phyloP scores from a whole-genome alignment of 129 eudicot genomes.

The Saposhnikovia divaricata region DNA sequence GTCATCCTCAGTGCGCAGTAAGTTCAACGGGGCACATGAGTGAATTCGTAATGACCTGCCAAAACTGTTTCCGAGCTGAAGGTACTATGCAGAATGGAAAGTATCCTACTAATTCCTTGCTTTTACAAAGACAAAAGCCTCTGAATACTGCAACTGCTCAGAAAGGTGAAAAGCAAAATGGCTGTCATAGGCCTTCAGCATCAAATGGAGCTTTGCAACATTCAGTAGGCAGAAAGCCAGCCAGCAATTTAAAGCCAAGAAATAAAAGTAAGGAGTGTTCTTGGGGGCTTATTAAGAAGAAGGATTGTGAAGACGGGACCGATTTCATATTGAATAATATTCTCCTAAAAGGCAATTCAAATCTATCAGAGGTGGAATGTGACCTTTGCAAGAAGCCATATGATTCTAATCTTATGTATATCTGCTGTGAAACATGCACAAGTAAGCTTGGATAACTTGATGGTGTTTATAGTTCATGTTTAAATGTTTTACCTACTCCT shows the following conservation, averaged over 20 bases:
- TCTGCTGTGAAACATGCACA: constrained; percentile 57
- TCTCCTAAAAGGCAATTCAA: constrained; percentile 48
- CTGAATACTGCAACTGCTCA: constrained; percentile 26
- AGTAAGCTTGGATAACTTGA: constrained; percentile 35
- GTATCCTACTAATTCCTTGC: constrained; percentile 74
- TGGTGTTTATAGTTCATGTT: background rate
- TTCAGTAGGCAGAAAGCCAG: constrained; percentile 26
- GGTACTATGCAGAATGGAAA: constrained; percentile 18
- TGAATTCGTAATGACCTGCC: constrained; percentile 52
- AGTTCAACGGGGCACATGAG: constrained; percentile 37
- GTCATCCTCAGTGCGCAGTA: constrained; percentile 60
- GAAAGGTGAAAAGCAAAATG: constrained; percentile 29
- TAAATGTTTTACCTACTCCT: background rate
- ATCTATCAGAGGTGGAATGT: constrained; percentile 33
- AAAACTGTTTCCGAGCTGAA: constrained; percentile 38
- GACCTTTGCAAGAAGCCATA: constrained; percentile 56
- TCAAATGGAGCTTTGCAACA: constrained; percentile 19
- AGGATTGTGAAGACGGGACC: constrained; percentile 41
- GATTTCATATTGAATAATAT: constrained; percentile 59
- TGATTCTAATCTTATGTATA: constrained; percentile 58
- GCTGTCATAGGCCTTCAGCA: constrained; percentile 13
- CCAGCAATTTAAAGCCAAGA: constrained; percentile 14
- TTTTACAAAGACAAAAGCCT: constrained; percentile 53
- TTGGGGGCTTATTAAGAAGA: constrained; percentile 82
- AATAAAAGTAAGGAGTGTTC: constrained; percentile 19